Evolutionary conservation across 2,329 filamentous ascomycete species (phyloP).

Genomic region (Colletotrichum eremochloae): DNA sequence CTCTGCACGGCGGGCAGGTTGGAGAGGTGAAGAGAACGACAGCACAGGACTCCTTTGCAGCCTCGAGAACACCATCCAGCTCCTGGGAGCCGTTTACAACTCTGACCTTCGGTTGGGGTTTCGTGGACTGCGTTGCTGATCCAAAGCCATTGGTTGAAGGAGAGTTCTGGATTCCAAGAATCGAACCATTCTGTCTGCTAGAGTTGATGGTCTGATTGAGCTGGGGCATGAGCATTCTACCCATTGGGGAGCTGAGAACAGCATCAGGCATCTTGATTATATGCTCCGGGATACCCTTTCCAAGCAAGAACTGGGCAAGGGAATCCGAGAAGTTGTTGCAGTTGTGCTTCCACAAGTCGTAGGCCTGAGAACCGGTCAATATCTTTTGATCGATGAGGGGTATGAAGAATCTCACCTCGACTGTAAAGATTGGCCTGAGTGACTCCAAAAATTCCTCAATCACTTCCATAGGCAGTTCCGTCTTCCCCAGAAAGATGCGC

Average conservation of each 20-base stretch:
- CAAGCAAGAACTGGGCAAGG: constrained; percentile 88
- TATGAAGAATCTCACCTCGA: constrained; percentile 67
- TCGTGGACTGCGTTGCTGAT: constrained; percentile 44
- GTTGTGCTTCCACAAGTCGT: constrained; percentile 91
- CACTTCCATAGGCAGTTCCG: constrained; percentile 82
- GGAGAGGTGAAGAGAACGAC: constrained; percentile 94
- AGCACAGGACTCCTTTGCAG: constrained; percentile 76
- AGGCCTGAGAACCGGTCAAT: constrained; percentile 68
- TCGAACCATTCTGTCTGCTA: constrained; percentile 64
- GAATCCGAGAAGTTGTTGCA: constrained; percentile 99
- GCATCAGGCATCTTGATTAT: constrained; percentile 88
- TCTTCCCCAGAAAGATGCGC: constrained; percentile 79
- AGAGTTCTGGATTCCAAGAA: constrained; percentile 63
- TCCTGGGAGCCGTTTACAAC: constrained; percentile 70
- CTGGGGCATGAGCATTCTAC: constrained; percentile 87
- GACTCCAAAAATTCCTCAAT: constrained; percentile 91
- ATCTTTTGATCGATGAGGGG: background rate
- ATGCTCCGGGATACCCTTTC: constrained; percentile 87
- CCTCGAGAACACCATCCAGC: constrained; percentile 70
- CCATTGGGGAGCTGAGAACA: constrained; percentile 88
- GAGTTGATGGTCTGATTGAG: constrained; percentile 65
- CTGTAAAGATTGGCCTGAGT: constrained; percentile 83
- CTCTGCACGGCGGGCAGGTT: constrained; percentile 87
- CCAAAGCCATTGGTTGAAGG: constrained; percentile 43
- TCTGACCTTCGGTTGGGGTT: constrained; percentile 62